Evolutionary conservation across 176 grass and related monocot genomes (phyloP).

Genomic region (Eremochloa ophiuroides): DNA sequence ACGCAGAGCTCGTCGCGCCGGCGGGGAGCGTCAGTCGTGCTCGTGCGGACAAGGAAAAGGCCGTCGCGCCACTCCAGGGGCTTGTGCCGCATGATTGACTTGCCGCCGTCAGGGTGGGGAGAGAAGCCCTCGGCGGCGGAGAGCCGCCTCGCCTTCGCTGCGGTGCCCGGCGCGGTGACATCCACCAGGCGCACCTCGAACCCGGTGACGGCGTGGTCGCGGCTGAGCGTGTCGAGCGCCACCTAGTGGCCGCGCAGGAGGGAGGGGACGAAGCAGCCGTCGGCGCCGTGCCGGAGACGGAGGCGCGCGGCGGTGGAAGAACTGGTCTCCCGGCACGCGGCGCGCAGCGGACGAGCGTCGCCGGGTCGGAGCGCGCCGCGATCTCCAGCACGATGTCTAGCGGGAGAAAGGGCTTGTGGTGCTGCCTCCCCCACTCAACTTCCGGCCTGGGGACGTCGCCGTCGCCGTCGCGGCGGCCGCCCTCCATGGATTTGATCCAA

Average conservation of each 20-base stretch:
- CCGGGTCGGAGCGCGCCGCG: neutral
- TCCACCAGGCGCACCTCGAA: neutral
- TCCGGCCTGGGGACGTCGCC: constrained; percentile 22
- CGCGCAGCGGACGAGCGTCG: constrained; percentile 5
- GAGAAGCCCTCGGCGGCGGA: neutral
- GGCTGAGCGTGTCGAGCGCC: neutral
- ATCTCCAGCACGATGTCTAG: neutral
- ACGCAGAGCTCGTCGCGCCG: neutral
- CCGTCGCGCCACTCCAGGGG: neutral
- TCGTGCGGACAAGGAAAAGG: neutral
- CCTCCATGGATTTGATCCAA: no score
- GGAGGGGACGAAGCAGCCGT: neutral
- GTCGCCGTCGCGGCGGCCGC: no score
- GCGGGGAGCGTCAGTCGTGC: neutral
- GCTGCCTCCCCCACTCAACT: neutral
- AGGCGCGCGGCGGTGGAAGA: neutral
- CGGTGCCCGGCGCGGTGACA: neutral
- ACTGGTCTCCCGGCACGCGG: neutral
- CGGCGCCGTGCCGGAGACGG: neutral
- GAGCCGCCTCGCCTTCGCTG: neutral
- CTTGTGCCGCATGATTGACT: neutral
- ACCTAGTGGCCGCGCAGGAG: neutral
- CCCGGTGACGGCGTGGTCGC: neutral
- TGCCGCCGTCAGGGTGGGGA: neutral
- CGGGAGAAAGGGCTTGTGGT: neutral